Percentiles rank a stretch among this genome's conserved stretches.
Evolutionary conservation across 768 basidiomycete species (phyloP).

Genomic region (Lentinula sp.): DNA sequence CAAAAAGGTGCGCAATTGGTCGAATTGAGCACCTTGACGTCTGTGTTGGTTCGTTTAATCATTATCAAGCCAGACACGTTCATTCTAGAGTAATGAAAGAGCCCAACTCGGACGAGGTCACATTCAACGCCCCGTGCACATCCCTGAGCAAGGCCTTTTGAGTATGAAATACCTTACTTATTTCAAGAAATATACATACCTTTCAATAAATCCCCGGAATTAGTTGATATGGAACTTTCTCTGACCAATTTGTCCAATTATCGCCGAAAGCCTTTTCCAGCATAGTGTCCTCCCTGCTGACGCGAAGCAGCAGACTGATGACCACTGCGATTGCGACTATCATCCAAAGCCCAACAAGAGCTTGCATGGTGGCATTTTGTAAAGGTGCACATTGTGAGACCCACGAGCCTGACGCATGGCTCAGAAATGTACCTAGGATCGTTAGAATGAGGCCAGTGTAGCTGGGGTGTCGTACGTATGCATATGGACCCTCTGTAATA

Average conservation of each 20-base stretch:
- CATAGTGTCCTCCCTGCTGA: constrained; percentile 28
- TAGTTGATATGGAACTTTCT: constrained; percentile 25
- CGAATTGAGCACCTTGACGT: too few relatives aligned
- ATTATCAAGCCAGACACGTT: too few relatives aligned
- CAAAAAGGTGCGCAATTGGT: neutral
- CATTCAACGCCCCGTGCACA: neutral
- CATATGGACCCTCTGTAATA: constrained; percentile 28
- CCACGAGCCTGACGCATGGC: constrained; percentile 26
- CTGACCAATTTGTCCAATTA: constrained; percentile 25
- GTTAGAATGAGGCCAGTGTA: constrained; percentile 28
- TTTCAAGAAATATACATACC: neutral
- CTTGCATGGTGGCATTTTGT: constrained; percentile 15
- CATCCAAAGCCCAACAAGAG: constrained; percentile 19
- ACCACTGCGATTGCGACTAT: constrained; percentile 18
- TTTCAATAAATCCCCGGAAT: constrained; percentile 29
- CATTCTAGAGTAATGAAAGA: too few relatives aligned
- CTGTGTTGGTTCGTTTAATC: too few relatives aligned
- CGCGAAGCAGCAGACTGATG: constrained; percentile 21
- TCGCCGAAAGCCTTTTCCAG: constrained; percentile 25
- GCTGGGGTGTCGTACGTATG: constrained; percentile 32
- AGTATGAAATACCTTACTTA: neutral
- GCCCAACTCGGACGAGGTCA: too few relatives aligned
- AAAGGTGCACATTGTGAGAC: constrained; percentile 25
- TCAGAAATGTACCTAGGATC: constrained; percentile 20
- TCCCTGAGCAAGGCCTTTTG: neutral